Base-by-base conservation (phyloP, 495 filamentous ascomycete genomes). In the Hamigera avellanea region DNA sequence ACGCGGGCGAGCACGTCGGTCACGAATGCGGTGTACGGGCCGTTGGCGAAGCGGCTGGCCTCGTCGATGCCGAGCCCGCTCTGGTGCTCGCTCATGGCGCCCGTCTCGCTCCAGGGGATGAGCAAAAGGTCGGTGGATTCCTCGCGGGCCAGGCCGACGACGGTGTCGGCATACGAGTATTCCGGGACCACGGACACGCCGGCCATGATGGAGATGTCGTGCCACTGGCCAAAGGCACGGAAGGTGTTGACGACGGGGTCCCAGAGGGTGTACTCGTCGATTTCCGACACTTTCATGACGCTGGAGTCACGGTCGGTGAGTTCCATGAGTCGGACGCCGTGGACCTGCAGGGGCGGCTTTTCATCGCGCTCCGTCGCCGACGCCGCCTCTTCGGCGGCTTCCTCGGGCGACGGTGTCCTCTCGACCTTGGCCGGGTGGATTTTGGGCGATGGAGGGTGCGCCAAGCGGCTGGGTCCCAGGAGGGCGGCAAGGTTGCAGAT, bases 221-320 rank as follows among this genome's bases (percentile, higher is more conserved):
- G 76, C 34, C 94, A 73, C 44, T 81, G 79, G 16, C 85, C 83
- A 50, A 98, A 86, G 0, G 86, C 84, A 14, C 81, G 73, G 67
- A 95, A 95, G 8, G 84, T 83, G 51, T 94, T 95, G 18, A 95
- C 75, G 0, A 95, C 84, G 4, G 91, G 86, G 46, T 98, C 91
- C 58, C 73, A 73, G 4, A 76, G 61, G 8, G 76, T 73, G 43
- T 81, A 78, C 14, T 87, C 84, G 8, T 88, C 85, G 27, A 76
- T 65, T 41, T 91, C 85, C 0, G 85, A 78, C 5, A 93, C 84
- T 47, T 86, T 81, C 91, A 98, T 98, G 36, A 95, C 87, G 14
- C 87, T 83, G 6, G 91, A 95, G 21, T 81, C 79, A 68, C 91
- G 86, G 42, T 98, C 87, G 0, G 86, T 91, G 15, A 96, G 75